Base-by-base conservation (phyloP, 257 asterid genomes). In the Cruciata laevipes region DNA sequence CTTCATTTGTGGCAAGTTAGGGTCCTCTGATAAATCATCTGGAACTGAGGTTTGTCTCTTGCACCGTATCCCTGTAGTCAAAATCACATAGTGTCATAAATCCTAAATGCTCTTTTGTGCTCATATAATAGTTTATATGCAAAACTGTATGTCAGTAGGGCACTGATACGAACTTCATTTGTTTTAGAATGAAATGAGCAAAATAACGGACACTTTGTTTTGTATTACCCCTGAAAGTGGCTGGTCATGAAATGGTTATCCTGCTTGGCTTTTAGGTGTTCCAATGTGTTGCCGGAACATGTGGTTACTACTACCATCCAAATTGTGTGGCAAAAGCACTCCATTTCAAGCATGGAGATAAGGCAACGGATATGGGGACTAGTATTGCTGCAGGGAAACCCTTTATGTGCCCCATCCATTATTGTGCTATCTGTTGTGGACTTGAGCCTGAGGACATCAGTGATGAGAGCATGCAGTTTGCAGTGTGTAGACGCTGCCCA, bases 401-500 rank as follows among this genome's bases (percentile, higher is more conserved):
- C 51, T 90, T 94, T 80, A 79, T 85, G 56, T 94, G 97, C 78
- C 96, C 99, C 14, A 79, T 81, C 71, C 99, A 94, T 81, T 82
- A 56, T 66, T 94, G 99, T 70, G 72, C 61, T 53, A 80, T 59
- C 57, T 94, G 99, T 74, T 76, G 84, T 56, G 92, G 81, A 72
- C 67, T 80, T 69, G 99, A 88, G 85, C 83, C 81, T 69, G 86
- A 83, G 75, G 76, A 82, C 23, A 72, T 24, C n/a, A 31, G 13
- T 32, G 82, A 79, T 10, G 69, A 78, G 80, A 88, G 76, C 71
- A 81, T 90, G 82, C 96, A 84, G 76, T 90, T 94, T 84, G 96
- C 97, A n/a, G 78, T 90, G 59, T 94, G 99, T 73, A 91, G 96
- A 71, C 95, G 97, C 37, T 94, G 99, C 69, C 97, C 99, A n/a